Base-by-base conservation (phyloP, 1,284 basidiomycete species). In the Stereum hirsutum region DNA sequence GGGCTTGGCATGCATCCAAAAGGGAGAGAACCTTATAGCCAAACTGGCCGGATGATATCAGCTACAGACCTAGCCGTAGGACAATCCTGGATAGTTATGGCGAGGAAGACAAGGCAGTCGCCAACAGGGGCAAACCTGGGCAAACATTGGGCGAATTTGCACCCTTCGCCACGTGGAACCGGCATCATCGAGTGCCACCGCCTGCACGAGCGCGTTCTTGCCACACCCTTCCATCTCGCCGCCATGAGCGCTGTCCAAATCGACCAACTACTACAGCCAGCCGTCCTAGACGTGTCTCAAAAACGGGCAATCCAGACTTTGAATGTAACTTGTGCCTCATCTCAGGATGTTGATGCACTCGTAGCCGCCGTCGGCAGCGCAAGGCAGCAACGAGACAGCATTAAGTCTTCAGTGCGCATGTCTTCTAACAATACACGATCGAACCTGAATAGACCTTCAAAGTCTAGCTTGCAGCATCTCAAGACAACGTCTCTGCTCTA, bases 401-500 rank as follows among this genome's bases (percentile, higher is more conserved):
- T 63, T 2, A 45, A 53, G 11, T 19, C 48, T 35, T 54, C 55
- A 48, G 59, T 64, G 51, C 57, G 58, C 52, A 26, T 19, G 23
- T 23, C 39, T 28, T 42, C 33, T 44, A 34, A 32, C 19, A 33
- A 19, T 32, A 38, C 41, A 38, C 25, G 24, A 24, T 20, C 15
- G 32, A 20, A 11, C 46, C 46, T 50, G 46, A 47, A 40, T 44
- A 40, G 42, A 54, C 33, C 59, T 58, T 60, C 67, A 52, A 68
- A 75, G 72, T 59, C 70, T 56, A 87, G 84, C 67, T 82, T 50
- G 57, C 63, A 34, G 58, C 64, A 38, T 86, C 80, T n/a, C 62
- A 72, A 51, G 58, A 60, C 23, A 57, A 60, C 20, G 54, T 81
- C 12, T 61, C 74, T 42, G 45, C 53, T 2, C 54, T 78, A 26